Conservation (phyloP, 176 grass and related monocot genomes). For the Coix lacrymajobi region DNA sequence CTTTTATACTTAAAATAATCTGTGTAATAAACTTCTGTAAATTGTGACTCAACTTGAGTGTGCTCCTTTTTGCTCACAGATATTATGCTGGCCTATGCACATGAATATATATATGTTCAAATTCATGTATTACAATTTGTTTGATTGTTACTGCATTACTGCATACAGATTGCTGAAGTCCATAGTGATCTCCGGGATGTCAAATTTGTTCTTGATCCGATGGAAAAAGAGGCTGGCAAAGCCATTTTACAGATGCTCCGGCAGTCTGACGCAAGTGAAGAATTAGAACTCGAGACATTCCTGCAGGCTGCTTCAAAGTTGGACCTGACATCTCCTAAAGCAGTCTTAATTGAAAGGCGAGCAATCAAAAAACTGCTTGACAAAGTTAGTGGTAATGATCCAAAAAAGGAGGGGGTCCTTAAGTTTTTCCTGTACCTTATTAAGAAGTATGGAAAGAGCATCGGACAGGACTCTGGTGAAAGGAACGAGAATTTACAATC, state of each 20-base stretch:
- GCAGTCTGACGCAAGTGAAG: conserved; percentile 52
- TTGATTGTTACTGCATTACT: conserved; percentile 18
- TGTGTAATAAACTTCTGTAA: conserved; percentile 1
- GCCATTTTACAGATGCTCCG: conserved; percentile 60
- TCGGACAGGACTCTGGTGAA: conserved; percentile 38
- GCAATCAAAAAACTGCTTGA: conserved; percentile 65
- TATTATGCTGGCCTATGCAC: neutral
- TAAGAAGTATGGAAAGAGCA: conserved; percentile 72
- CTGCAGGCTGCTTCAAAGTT: conserved; percentile 67
- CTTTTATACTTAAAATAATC: conserved; percentile 1
- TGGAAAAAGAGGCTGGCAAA: conserved; percentile 76
- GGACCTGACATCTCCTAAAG: conserved; percentile 75
- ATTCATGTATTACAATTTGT: conserved; percentile 8
- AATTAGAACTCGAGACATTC: conserved; percentile 68
- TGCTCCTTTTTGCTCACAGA: neutral
- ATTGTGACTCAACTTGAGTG: neutral
- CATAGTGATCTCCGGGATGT: conserved; percentile 60
- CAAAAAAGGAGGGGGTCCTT: conserved; percentile 65
- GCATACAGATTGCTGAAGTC: conserved; percentile 64
- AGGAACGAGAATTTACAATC: conserved; percentile 30
- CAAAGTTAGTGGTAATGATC: conserved; percentile 52
- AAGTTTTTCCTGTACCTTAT: conserved; percentile 56
- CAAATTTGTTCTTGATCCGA: conserved; percentile 64
- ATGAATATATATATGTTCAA: neutral
- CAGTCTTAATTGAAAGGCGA: conserved; percentile 85